These are phyloP conservation scores for Blastomyces percursus DNA, from an alignment of 2,329 filamentous ascomycete species.

Conservation along the genomic window DNA sequence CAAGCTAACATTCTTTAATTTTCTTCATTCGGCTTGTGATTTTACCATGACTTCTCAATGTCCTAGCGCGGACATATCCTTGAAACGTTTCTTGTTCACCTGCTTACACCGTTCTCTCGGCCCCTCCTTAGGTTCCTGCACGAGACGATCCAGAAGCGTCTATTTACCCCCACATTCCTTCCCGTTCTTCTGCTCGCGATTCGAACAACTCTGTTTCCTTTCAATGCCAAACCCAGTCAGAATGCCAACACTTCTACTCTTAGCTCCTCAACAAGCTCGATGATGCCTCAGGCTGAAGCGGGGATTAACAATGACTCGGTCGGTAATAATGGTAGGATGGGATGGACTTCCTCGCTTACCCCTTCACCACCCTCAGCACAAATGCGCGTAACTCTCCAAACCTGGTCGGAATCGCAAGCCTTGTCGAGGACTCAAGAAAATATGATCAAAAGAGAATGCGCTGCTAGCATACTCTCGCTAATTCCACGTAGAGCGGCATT, in stretches of 20 bases:
- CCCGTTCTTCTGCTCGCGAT: slow-evolving; percentile 50
- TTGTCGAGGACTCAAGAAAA: slow-evolving; percentile 25
- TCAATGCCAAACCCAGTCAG: slow-evolving; percentile 10
- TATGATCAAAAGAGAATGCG: slow-evolving; percentile 36
- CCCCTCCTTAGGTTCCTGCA: slow-evolving; percentile 31
- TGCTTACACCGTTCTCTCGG: background rate
- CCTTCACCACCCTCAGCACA: slow-evolving; percentile 12
- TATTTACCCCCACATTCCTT: slow-evolving; percentile 54
- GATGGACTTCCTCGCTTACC: slow-evolving; percentile 1
- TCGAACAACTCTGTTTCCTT: slow-evolving; percentile 73
- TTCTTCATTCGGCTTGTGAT: slow-evolving; percentile 2
- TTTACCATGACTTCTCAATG: background rate
- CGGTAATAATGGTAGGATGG: slow-evolving; percentile 4
- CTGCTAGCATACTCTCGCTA: slow-evolving; percentile 31
- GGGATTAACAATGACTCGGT: slow-evolving; percentile 16
- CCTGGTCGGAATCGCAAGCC: slow-evolving; percentile 11
- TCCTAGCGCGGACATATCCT: background rate
- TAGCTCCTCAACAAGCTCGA: background rate
- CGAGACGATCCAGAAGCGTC: slow-evolving; percentile 44
- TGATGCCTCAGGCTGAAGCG: slow-evolving; percentile 15
- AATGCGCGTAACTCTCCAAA: slow-evolving; percentile 4
- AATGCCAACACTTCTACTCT: background rate
- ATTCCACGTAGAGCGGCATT: slow-evolving; percentile 35
- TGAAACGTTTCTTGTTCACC: background rate
- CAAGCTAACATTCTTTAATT: background rate